phyloP scores from a whole-genome alignment of 2,329 filamentous ascomycete species.

The Trichoderma sp. region DNA sequence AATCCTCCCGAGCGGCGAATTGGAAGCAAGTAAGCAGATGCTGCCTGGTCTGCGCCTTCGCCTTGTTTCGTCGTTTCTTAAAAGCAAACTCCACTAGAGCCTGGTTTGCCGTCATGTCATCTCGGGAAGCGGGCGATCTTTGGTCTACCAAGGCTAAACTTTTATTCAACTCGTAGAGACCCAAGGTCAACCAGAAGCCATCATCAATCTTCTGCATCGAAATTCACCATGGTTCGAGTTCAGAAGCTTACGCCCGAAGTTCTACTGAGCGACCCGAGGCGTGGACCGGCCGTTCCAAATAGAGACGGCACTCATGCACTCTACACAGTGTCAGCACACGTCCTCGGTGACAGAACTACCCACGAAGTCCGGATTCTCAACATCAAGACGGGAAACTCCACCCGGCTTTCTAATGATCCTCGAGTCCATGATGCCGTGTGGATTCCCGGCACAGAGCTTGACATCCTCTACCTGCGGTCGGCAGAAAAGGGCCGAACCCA shows the following conservation, averaged over 20 bases:
- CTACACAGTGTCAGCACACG: constrained; percentile 40
- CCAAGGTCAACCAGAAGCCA: not conserved
- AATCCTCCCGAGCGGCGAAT: not conserved
- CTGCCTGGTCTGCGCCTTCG: constrained; percentile 7
- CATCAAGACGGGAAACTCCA: constrained; percentile 30
- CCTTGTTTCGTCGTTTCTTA: not conserved
- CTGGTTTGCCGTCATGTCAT: not conserved
- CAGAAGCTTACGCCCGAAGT: constrained; percentile 34
- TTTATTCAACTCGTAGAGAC: not conserved
- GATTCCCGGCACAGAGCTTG: constrained; percentile 31
- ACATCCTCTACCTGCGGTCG: constrained; percentile 23
- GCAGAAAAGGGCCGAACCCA: constrained; percentile 32
- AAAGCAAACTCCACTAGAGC: not conserved
- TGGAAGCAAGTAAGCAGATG: not conserved
- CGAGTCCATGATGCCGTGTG: constrained; percentile 36
- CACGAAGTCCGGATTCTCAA: constrained; percentile 36
- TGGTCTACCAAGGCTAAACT: not conserved
- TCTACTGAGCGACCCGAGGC: constrained; percentile 31
- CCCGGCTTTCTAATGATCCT: constrained; percentile 28
- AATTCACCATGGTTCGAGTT: constrained; percentile 21
- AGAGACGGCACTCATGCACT: constrained; percentile 41
- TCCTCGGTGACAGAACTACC: constrained; percentile 31
- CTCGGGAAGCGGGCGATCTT: not conserved
- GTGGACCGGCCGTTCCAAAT: constrained; percentile 38
- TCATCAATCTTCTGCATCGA: not conserved